Evolutionary conservation across 148 eudicot genomes (phyloP), one percentile per base, ranked within the genome.

Genomic region (Persicaria tinctoria): DNA sequence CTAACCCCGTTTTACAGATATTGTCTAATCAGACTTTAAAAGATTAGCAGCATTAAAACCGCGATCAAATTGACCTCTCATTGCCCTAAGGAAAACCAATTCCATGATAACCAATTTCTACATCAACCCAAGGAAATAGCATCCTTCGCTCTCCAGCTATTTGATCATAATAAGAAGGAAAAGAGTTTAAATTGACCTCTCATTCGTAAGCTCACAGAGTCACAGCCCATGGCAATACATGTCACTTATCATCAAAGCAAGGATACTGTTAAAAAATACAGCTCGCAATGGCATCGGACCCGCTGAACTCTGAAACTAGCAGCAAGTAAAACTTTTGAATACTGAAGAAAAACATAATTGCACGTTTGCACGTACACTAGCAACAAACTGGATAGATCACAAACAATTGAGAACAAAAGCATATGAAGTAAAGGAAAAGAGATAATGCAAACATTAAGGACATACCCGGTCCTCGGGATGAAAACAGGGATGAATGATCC

Each of bases 381-480:
- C n/a, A 54, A 54, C 59, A 54, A 6, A 56, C 17, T 56, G 62
- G 62, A 56, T 14, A 17, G 62, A n/a, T 18, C 41, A 60, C 10
- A 60, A 13, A 60, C 44, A 54, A 32, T 32, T 32, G 41, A 32
- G 41, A 32, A 32, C 41, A 32, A 32, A 32, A 32, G 41, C 41
- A 32, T 32, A 32, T 32, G 3, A 32, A 32, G 41, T 32, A 32
- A 32, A 32, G 2, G 3, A 6, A 14, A 77, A 14, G 6, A 2
- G 57, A 9, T 12, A 69, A 73, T 16, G 27, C 74, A 41, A 64
- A 41, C 70, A 64, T 66, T 38, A 44, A 66, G 16, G 5, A 41
- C 70, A 14, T 89, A 95, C 98, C 76, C 97, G 86, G 55, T 95
- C 98, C 75, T 90, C 97, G 18, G 98, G 98, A 68, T 95, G 98